Evolutionary conservation across 1,284 basidiomycete genomes (phyloP), one percentile per base, ranked within the genome.

Genomic region (Leucoagaricus sp.): DNA sequence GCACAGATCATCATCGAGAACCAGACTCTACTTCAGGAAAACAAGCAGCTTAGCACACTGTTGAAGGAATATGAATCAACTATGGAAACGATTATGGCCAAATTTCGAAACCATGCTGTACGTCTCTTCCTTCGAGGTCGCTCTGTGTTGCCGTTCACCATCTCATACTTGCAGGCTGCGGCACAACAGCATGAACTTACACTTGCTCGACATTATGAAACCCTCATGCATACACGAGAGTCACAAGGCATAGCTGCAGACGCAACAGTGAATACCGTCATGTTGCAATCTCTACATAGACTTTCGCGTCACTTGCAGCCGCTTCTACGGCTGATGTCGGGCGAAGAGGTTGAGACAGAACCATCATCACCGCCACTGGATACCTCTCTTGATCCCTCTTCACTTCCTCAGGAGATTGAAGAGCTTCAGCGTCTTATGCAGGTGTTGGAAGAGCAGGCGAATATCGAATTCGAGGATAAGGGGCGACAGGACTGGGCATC

Each of bases 41-140:
- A 98, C 77, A 94, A 93, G 71, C 94, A 98, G 69, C 82, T 98
- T 28, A 90, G 89, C 58, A 69, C 84, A 25, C 78, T 99, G 25
- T 76, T 99, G 57, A 95, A 95, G 65, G 97, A 99, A 72, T 96
- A 97, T 69, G 96, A 99, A 71, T 81, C 83, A 60, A 98, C 96
- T 1, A 83, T 99, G 74, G 96, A 98, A 68, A 94, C 88, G 33
- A 91, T 99, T 69, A 98, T 99, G 96, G 77, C 85, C 58, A 98
- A 98, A 75, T 98, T 98, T 71, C 84, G 96, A 52, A 89, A 89
- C 60, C 91, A 98, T 67, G 86, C 94, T 17, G 95, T 97, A 69
- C 68, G 94, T 83, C 15, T 54, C 15, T 45, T 25, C 45, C 46
- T 42, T 26, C 15, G 41, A 53, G 58, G 47, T 51, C 57, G 61